Evolutionary conservation across 2,329 filamentous ascomycete genomes (phyloP), one percentile per base, ranked within the genome.

Genomic region (Diaporthe sp.): DNA sequence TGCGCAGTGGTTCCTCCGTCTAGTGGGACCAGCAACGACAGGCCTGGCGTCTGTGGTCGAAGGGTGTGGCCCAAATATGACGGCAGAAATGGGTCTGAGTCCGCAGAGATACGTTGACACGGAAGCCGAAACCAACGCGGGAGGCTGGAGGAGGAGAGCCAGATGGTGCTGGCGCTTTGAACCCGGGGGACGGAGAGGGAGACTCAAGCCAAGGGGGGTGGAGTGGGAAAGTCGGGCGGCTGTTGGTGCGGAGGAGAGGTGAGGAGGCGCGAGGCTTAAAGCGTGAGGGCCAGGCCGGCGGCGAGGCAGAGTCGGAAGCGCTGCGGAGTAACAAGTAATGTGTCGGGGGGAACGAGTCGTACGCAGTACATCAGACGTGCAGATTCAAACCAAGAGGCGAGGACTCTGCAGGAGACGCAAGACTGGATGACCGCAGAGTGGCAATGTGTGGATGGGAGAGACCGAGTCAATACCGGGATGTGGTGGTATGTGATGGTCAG

Each of bases 201-300:
- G 34, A 62, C 19, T n/a, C 37, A 25, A 57, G 46, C 39, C 46
- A 53, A 37, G 65, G 37, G 42, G 46, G 60, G 31, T 65, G 39
- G 58, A 25, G 58, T 62, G 39, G 60, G 25, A 46, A 13, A 46
- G 37, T 25, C 60, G 60, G 60, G 60, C 60, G 60, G 42, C 46
- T 71, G 46, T 28, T 71, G 62, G 31, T 75, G 75, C 68, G 75
- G 73, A 71, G 75, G 17, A 61, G 39, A 75, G 67, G 15, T 68
- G 61, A 76, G 61, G 61, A 72, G 75, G 70, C 55, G 73, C 67
- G 31, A 71, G 75, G 68, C 70, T 61, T 55, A 70, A 71, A 72
- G 60, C 70, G 70, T 44, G 46, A 72, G 68, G 74, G 68, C 46
- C 25, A 72, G 31, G 62, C 75, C 42, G 49, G 42, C 72, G 55